These are phyloP conservation scores for Pythium oligandrum DNA, from an alignment of 352 stramenopile species.

Conservation along the genomic window DNA sequence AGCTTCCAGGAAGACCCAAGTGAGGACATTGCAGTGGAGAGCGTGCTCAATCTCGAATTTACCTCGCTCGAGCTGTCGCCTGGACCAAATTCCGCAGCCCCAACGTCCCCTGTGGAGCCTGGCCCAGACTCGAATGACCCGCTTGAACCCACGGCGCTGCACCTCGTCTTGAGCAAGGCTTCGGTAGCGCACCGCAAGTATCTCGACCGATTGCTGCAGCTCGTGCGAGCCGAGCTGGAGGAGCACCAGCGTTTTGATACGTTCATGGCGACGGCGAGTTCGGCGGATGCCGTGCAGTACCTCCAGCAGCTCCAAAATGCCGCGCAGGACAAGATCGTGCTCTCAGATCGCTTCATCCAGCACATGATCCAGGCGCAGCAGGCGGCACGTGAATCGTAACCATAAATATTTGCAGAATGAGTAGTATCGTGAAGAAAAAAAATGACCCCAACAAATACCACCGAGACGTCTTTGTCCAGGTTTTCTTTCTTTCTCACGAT, in stretches of 20 bases:
- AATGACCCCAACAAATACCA: too few relatives aligned
- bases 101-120: too few relatives aligned
- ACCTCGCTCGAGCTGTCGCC: slow-evolving; percentile 16
- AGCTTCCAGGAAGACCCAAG: slow-evolving; percentile 18
- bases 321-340: slow-evolving; percentile 83
- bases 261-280: slow-evolving; percentile 68
- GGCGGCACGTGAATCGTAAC: slow-evolving; percentile 69
- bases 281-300: slow-evolving; percentile 79
- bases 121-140: slow-evolving; percentile 17
- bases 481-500: too few relatives aligned
- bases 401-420: background rate
- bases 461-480: too few relatives aligned
- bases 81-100: slow-evolving; percentile 1
- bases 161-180: slow-evolving; percentile 49
- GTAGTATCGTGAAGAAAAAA: too few relatives aligned
- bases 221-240: slow-evolving; percentile 62
- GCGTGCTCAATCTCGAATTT: slow-evolving; percentile 18
- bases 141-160: slow-evolving; percentile 53
- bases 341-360: slow-evolving; percentile 84
- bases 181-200: slow-evolving; percentile 69
- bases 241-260: slow-evolving; percentile 78
- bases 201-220: slow-evolving; percentile 57
- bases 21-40: slow-evolving; percentile 25
- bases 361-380: slow-evolving; percentile 80
- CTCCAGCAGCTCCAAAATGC: slow-evolving; percentile 83